Conservation (phyloP, 257 asterid species). For the Haberlea rhodopensis region DNA sequence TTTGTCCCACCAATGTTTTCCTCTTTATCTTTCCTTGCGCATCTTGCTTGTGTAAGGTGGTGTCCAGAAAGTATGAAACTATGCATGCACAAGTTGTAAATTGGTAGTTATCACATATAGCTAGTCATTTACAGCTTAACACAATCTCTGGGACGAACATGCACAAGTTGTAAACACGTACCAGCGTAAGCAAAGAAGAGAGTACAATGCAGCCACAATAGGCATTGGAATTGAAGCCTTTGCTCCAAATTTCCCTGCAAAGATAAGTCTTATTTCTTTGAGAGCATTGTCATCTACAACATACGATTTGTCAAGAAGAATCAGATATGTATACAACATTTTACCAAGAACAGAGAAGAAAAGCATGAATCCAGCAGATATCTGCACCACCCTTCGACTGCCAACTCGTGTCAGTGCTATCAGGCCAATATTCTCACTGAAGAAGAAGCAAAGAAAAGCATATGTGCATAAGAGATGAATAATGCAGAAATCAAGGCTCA, state of each 20-base stretch:
- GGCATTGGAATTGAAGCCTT: constrained; percentile 56
- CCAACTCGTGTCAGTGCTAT: constrained; percentile 55
- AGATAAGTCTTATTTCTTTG: background rate
- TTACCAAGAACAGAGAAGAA: constrained; percentile 61
- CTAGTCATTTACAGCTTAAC: too few relatives aligned
- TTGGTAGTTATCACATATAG: too few relatives aligned
- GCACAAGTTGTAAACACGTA: constrained; percentile 18
- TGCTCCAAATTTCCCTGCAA: constrained; percentile 72
- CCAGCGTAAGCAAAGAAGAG: constrained; percentile 59
- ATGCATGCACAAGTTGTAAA: background rate
- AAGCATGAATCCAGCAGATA: constrained; percentile 59
- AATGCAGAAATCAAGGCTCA: background rate
- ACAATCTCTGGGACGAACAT: background rate
- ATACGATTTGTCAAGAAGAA: background rate
- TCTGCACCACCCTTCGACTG: constrained; percentile 61
- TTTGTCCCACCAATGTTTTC: constrained; percentile 64
- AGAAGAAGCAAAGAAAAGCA: constrained; percentile 20
- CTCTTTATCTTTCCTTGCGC: constrained; percentile 48
- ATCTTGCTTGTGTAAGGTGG: constrained; percentile 48
- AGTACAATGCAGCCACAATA: constrained; percentile 50
- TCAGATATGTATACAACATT: background rate
- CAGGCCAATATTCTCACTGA: constrained; percentile 59
- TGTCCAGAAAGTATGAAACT: constrained; percentile 41
- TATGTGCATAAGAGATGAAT: background rate
- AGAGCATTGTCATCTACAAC: background rate